Conservation (phyloP, 2,329 filamentous ascomycete genomes). For the Achaetomium macrosporum region DNA sequence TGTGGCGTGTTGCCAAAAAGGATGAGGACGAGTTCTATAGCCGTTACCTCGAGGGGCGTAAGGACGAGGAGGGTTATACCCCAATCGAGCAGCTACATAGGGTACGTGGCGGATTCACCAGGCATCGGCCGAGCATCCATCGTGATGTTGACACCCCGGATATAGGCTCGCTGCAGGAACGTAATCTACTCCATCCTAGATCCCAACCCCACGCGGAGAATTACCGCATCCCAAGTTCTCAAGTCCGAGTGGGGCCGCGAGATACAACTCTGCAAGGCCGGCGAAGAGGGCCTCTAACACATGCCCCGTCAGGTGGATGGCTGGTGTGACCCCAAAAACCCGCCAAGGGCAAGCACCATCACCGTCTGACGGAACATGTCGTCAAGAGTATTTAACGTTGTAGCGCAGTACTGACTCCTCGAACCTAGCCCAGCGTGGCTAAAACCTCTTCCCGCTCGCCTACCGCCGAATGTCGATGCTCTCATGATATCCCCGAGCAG, state of each 20-base stretch:
- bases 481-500: constrained; percentile 4
- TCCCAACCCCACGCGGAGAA: constrained; percentile 83
- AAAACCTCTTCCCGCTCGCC: neutral
- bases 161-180: constrained; percentile 88
- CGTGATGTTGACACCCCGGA: neutral
- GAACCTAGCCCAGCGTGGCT: neutral
- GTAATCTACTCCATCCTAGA: constrained; percentile 99
- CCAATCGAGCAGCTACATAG: constrained; percentile 93
- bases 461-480: constrained; percentile 2
- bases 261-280: constrained; percentile 94
- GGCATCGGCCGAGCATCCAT: neutral
- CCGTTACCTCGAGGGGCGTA: constrained; percentile 84
- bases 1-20: constrained; percentile 95
- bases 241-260: constrained; percentile 98
- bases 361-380: constrained; percentile 21
- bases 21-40: constrained; percentile 97
- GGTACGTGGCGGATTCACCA: constrained; percentile 51
- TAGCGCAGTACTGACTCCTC: neutral
- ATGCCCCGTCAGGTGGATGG: constrained; percentile 25
- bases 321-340: constrained; percentile 6
- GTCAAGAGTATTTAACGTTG: neutral
- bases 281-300: constrained; percentile 80
- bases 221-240: constrained; percentile 92
- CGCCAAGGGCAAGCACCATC: constrained; percentile 5
- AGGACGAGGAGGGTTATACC: constrained; percentile 91